Percentiles rank a stretch among this genome's conserved stretches.
These are phyloP conservation scores for Cystofilobasidium macerans DNA, from an alignment of 768 basidiomycete species.

Conservation along the genomic window DNA sequence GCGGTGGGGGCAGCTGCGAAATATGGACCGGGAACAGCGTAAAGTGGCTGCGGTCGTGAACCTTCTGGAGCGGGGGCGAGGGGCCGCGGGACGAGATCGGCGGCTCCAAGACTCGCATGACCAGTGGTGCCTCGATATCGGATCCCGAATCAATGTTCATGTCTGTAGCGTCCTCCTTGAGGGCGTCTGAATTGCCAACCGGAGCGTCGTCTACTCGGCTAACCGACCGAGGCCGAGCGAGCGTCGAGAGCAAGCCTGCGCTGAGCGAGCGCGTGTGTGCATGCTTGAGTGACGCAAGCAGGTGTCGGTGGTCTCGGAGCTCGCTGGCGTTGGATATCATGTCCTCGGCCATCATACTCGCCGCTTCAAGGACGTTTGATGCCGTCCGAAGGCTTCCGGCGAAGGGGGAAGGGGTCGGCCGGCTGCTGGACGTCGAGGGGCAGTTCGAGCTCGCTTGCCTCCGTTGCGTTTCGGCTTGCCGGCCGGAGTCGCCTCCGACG, in stretches of 20 bases:
- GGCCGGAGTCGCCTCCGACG: no score
- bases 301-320: not conserved
- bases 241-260: not conserved
- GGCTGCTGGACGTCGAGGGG: no score
- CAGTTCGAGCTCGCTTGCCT: no score
- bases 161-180: not conserved
- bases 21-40: not conserved
- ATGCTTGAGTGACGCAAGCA: not conserved
- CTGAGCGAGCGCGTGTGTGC: not conserved
- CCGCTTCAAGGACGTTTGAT: no score
- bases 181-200: not conserved
- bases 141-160: not conserved
- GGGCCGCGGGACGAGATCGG: not conserved
- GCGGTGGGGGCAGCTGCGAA: not conserved
- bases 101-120: not conserved
- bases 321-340: not conserved
- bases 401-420: no score
- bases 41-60: not conserved
- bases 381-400: no score
- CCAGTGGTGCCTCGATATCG: not conserved
- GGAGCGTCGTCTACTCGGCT: not conserved
- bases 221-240: not conserved
- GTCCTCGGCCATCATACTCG: not conserved
- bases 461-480: no score
- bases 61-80: not conserved